A percentile compares a stretch with the other conserved stretches of the same genome.
These are phyloP conservation scores for Ustilago tritici DNA, from an alignment of 1,284 basidiomycete species.

Conservation along the genomic window DNA sequence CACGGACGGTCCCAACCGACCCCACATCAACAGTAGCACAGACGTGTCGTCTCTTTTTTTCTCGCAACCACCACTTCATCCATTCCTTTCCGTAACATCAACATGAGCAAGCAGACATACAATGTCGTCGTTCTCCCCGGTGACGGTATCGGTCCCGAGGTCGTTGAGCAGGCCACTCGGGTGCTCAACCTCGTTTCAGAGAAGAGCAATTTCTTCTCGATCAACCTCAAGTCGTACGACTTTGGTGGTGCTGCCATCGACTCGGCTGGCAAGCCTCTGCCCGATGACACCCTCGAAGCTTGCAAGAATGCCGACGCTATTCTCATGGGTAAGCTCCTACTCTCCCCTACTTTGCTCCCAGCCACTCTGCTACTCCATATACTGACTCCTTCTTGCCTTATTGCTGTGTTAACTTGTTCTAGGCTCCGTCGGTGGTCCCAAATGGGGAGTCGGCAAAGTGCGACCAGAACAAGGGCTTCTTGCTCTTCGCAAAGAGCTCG, in stretches of 20 bases:
- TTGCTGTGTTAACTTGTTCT: not conserved
- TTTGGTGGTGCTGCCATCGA: conserved; percentile 97
- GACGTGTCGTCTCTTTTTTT: not conserved
- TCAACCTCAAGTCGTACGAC: conserved; percentile 77
- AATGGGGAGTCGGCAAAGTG: conserved; percentile 92
- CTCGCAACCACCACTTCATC: not conserved
- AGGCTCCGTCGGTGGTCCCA: conserved; percentile 97
- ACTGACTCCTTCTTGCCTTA: not conserved
- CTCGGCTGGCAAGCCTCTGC: conserved; percentile 83
- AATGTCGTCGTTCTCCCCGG: conserved; percentile 79
- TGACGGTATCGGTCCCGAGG: conserved; percentile 98
- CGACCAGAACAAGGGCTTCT: conserved; percentile 96
- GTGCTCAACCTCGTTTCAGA: conserved; percentile 83
- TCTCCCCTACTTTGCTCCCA: not conserved
- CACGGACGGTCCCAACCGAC: conserved; percentile 22
- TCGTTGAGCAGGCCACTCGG: conserved; percentile 86
- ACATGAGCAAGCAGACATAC: conserved; percentile 42
- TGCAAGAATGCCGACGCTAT: conserved; percentile 68
- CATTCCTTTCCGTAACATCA: not conserved
- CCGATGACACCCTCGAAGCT: conserved; percentile 81
- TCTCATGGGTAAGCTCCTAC: conserved; percentile 54
- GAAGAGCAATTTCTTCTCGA: conserved; percentile 75
- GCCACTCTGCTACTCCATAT: not conserved
- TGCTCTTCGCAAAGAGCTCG: conserved; percentile 89
- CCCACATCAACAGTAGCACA: not conserved